Base-by-base conservation (phyloP, 140 eudicot genomes). In the Oenanthe javanica region DNA sequence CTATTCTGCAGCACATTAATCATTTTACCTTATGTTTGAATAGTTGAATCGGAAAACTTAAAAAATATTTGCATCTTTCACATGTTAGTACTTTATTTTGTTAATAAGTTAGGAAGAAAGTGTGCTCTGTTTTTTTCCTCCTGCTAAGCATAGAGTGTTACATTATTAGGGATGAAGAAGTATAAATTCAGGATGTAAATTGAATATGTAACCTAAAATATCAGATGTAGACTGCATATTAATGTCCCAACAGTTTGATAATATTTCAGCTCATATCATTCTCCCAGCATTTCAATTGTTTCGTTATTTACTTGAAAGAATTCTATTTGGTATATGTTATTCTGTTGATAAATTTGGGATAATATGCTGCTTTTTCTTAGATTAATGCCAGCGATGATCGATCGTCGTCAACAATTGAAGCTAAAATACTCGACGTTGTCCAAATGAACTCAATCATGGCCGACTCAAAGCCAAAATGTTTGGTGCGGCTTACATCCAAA, bases 331-430 rank as follows among this genome's bases (percentile, higher is more conserved):
- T 19, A 55, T n/a, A 42, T 83, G 19, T n/a, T 55, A 49, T 46
- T 66, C 4, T 51, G 70, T 52, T 40, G 13, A 51, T 67, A 81
- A 43, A 57, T 79, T 67, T 18, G 59, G 23, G 43, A 70, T 79
- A 16, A 40, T 81, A 61, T 75, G 43, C 38, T 71, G 74, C 18
- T 74, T 91, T 38, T 71, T 69, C 27, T 69, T 93, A 94, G 99
- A 95, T 95, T 73, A 95, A 95, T 83, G 99, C 99, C n/a, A 95
- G 99, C 80, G 99, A 95, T 85, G 97, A 95, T 79, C 89, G 99
- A 48, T 89, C 99, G 46, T 69, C 99, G 45, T 84, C 97, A 79
- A 84, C 90, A 23, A 86, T 95, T 21, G 97, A 95, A 87, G 82
- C 91, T 77, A 95, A 92, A 84, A 92, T 95, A 80, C 94, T 92